Evolutionary conservation across 177 flowering plant genomes (phyloP), one percentile per base, ranked within the genome.

Genomic region (Vitis hybrid): DNA sequence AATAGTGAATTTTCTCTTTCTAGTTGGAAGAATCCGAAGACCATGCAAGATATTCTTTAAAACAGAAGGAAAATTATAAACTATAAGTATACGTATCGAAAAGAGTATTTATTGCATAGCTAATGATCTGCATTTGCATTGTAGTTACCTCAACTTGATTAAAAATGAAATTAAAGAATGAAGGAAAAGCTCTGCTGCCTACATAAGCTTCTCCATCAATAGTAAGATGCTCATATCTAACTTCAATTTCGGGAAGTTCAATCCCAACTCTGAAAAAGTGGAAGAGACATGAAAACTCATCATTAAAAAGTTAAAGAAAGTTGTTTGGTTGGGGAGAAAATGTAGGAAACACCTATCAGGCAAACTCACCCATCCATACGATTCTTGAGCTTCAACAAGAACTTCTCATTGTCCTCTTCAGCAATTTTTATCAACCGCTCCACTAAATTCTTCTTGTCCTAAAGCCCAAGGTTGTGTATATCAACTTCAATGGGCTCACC

Each of bases 401-500:
- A 89, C 73, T 78, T 90, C 76, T 88, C 97, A 76, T 90, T 90
- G 66, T 89, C 94, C 60, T 83, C 89, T 54, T 92, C 94, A 3
- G 84, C 80, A 35, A 66, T 76, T 15, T 73, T 85, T 1, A 87
- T 65, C 62, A 87, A 63, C 72, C 83, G 80, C 35, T 83, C 81
- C 7, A 87, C 20, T 64, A 87, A 61, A 11, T 65, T 53, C 76
- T 70, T 77, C 67, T 75, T 74, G 12, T 85, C 85, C 17, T 78
- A 63, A 54, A 70, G 54, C 9, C 83, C 89, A 61, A 87, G 78
- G 61, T 77, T 64, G 1, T 69, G 27, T 0, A 87, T 53, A 18
- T 84, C 27, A 24, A 24, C 27, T 24, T 24, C 27, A 24, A 24
- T 24, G 27, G 27, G 0, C 27, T 24, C 78, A 27, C 4, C 30